A percentile compares a stretch with the other conserved stretches of the same genome.
These are phyloP conservation scores for Amanita inopinata DNA, from an alignment of 768 basidiomycete genomes.

Conservation along the genomic window DNA sequence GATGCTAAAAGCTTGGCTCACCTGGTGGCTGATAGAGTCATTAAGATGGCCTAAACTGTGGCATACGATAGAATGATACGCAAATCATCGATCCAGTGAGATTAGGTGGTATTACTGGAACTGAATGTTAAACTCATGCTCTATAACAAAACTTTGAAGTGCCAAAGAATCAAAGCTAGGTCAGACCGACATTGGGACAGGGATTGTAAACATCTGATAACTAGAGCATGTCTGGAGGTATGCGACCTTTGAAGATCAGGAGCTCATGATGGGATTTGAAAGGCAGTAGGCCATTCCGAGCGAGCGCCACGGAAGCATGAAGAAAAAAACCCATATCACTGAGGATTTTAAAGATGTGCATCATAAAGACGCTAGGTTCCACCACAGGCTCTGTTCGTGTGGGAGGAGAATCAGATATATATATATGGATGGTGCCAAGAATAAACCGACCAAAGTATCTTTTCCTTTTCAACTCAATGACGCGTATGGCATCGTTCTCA, in stretches of 20 bases:
- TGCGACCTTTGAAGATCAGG: conserved; percentile 50
- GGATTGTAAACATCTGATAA: no score
- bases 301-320: conserved; percentile 59
- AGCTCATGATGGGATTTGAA: conserved; percentile 43
- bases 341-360: conserved; percentile 54
- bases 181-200: no score
- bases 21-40: conserved; percentile 7
- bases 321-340: conserved; percentile 48
- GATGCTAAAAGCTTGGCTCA: conserved; percentile 47
- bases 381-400: conserved; percentile 19
- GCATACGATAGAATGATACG: conserved; percentile 1
- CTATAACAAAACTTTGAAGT: no score
- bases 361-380: conserved; percentile 46
- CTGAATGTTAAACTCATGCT: no score
- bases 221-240: conserved; percentile 8
- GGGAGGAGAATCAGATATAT: background rate
- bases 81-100: background rate
- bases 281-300: conserved; percentile 32
- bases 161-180: no score
- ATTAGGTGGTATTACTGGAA: background rate
- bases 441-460: conserved; percentile 21
- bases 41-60: conserved; percentile 24
- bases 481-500: conserved; percentile 40
- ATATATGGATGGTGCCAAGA: conserved; percentile 14
- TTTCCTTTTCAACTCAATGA: conserved; percentile 44